These are phyloP conservation scores for Aspergillus tubingensis DNA, from an alignment of 2,329 filamentous ascomycete genomes.

Conservation along the genomic window DNA sequence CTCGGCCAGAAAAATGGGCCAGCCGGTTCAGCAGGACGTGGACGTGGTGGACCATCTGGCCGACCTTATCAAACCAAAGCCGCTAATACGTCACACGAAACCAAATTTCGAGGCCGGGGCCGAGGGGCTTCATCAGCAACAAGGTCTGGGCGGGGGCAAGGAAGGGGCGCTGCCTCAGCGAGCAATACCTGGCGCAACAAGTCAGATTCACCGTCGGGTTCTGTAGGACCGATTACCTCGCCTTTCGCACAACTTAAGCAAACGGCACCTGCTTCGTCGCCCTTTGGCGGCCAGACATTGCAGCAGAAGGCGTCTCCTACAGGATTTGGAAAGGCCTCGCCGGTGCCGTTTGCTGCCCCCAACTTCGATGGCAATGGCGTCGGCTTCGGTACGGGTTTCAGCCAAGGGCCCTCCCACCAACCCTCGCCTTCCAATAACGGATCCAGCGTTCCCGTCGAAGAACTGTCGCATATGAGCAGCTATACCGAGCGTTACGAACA, in stretches of 20 bases:
- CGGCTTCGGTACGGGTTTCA: conserved; percentile 22
- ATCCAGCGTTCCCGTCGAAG: conserved; percentile 24
- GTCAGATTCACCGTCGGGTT: conserved; percentile 14
- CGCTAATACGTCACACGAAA: conserved; percentile 18
- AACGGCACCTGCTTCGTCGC: conserved; percentile 16
- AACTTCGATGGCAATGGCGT: conserved; percentile 15
- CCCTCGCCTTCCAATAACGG: conserved; percentile 13
- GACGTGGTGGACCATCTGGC: conserved; percentile 25
- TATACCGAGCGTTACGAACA: conserved; percentile 42
- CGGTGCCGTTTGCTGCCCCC: conserved; percentile 17
- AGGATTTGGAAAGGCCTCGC: conserved; percentile 19
- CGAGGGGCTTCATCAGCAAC: conserved; percentile 16
- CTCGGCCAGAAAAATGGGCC: conserved; percentile 30
- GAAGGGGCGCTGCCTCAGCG: conserved; percentile 20
- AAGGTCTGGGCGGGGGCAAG: conserved; percentile 21
- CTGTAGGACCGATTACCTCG: conserved; percentile 16
- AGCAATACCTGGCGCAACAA: conserved; percentile 23
- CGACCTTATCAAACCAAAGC: conserved; percentile 23
- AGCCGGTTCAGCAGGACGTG: conserved; percentile 26
- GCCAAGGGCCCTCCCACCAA: conserved; percentile 8
- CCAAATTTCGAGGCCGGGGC: conserved; percentile 25
- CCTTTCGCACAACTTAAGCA: conserved; percentile 31
- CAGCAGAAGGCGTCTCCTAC: conserved; percentile 26
- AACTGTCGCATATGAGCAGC: conserved; percentile 23
- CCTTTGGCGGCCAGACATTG: conserved; percentile 18